Evolutionary conservation across 1,139 yeast genomes (phyloP).

Genomic region (Kodamaea fungicola): DNA sequence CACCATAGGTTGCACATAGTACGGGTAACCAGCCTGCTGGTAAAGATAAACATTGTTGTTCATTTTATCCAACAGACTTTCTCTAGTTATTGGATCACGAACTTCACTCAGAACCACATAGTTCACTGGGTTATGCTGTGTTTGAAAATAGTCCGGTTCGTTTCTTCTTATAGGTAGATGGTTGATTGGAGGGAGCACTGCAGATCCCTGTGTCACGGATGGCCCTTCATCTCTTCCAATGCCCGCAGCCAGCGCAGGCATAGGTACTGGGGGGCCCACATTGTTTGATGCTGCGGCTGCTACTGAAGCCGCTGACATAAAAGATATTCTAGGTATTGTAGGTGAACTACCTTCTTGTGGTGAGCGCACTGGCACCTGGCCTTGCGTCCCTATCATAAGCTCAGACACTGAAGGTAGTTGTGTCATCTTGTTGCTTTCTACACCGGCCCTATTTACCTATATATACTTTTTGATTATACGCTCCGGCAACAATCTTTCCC

Average conservation of each 20-base stretch:
- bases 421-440: conserved; percentile 19
- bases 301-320: not conserved
- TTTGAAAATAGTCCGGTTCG: conserved; percentile 1
- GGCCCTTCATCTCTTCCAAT: too few relatives aligned
- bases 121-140: conserved; percentile 1
- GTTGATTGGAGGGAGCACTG: not conserved
- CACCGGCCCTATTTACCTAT: conserved; percentile 2
- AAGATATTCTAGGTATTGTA: conserved; percentile 3
- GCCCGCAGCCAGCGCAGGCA: too few relatives aligned
- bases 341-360: conserved; percentile 6
- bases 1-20: not conserved
- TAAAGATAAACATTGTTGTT: not conserved
- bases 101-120: conserved; percentile 2
- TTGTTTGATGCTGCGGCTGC: not conserved
- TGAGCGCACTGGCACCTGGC: conserved; percentile 3
- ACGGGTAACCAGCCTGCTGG: conserved; percentile 1
- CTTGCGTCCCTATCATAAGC: conserved; percentile 21
- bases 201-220: not conserved
- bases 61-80: not conserved
- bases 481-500: not conserved
- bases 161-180: not conserved
- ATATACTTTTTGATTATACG: conserved; percentile 1
- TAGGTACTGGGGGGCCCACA: not conserved
- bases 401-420: conserved; percentile 38
- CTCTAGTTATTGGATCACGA: conserved; percentile 1